phyloP scores from a whole-genome alignment of 371 early-diverging fungal species.

The Dichotomocladium elegans region DNA sequence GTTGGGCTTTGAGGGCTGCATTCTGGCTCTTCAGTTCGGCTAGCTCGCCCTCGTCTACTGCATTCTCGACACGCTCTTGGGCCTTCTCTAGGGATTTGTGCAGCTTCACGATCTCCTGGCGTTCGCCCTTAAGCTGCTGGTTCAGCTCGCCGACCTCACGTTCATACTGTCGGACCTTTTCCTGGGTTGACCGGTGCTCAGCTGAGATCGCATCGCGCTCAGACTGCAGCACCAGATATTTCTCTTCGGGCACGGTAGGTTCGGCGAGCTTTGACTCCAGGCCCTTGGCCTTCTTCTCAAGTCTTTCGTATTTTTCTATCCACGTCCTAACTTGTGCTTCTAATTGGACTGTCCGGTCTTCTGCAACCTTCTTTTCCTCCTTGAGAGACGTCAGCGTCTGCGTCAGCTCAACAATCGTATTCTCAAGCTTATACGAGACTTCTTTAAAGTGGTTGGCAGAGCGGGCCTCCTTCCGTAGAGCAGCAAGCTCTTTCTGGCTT shows the following conservation, averaged over 20 bases:
- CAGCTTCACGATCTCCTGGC: constrained; percentile 66
- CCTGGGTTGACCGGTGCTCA: constrained; percentile 42
- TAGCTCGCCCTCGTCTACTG: constrained; percentile 38
- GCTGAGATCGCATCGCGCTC: constrained; percentile 39
- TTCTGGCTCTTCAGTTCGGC: constrained; percentile 44
- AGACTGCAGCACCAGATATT: constrained; percentile 55
- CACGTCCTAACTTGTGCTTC: constrained; percentile 69
- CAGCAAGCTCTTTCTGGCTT: constrained; percentile 63
- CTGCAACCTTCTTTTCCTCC: constrained; percentile 62
- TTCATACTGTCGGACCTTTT: constrained; percentile 64
- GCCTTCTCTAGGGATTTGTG: constrained; percentile 42
- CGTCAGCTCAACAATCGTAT: constrained; percentile 93
- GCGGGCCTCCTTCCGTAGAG: constrained; percentile 80
- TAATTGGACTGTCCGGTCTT: constrained; percentile 53
- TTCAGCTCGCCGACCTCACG: constrained; percentile 57
- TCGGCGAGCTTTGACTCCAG: constrained; percentile 50
- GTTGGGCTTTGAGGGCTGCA: constrained; percentile 45
- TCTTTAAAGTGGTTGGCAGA: constrained; percentile 92
- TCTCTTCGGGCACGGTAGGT: constrained; percentile 59
- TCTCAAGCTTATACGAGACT: constrained; percentile 91
- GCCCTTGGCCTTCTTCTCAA: constrained; percentile 47
- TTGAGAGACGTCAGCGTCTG: constrained; percentile 70
- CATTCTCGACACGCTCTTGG: constrained; percentile 24
- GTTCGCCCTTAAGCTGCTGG: constrained; percentile 54
- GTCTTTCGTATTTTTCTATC: constrained; percentile 70